Percentiles rank a stretch among this genome's conserved stretches.
These are phyloP conservation scores for Komagataella mondaviorum DNA, from an alignment of 805 yeast species.

Conservation along the genomic window DNA sequence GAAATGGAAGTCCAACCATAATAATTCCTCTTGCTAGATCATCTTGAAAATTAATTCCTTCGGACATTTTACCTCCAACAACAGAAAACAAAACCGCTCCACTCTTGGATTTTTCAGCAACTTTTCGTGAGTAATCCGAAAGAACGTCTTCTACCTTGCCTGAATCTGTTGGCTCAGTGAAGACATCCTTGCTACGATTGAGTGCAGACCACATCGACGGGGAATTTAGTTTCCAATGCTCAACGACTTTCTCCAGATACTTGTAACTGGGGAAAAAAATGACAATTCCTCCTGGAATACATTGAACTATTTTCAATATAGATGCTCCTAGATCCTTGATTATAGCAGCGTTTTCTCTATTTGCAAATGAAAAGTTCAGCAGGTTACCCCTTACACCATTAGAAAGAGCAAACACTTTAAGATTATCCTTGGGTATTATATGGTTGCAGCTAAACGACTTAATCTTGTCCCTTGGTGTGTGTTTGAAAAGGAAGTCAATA, in stretches of 20 bases:
- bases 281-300: conserved; percentile 66
- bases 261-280: conserved; percentile 78
- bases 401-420: conserved; percentile 44
- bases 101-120: conserved; percentile 13
- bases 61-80: conserved; percentile 87
- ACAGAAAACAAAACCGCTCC: conserved; percentile 74
- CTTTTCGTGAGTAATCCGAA: conserved; percentile 31
- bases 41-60: conserved; percentile 86
- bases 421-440: conserved; percentile 59
- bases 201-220: conserved; percentile 16
- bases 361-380: conserved; percentile 60
- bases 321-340: conserved; percentile 36
- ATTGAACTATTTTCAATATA: conserved; percentile 24
- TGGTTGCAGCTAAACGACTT: conserved; percentile 66
- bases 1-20: conserved; percentile 83
- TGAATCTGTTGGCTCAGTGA: conserved; percentile 37
- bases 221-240: conserved; percentile 33
- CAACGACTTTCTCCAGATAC: conserved; percentile 40
- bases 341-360: conserved; percentile 33
- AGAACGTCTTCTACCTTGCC: conserved; percentile 31
- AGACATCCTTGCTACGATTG: conserved; percentile 29
- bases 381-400: conserved; percentile 8
- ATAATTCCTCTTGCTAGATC: conserved; percentile 77
- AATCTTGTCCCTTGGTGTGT: conserved; percentile 25
- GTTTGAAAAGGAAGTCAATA: conserved; percentile 23